These are phyloP conservation scores for Epichloe typhina DNA, from an alignment of 2,329 filamentous ascomycete genomes.

Conservation along the genomic window DNA sequence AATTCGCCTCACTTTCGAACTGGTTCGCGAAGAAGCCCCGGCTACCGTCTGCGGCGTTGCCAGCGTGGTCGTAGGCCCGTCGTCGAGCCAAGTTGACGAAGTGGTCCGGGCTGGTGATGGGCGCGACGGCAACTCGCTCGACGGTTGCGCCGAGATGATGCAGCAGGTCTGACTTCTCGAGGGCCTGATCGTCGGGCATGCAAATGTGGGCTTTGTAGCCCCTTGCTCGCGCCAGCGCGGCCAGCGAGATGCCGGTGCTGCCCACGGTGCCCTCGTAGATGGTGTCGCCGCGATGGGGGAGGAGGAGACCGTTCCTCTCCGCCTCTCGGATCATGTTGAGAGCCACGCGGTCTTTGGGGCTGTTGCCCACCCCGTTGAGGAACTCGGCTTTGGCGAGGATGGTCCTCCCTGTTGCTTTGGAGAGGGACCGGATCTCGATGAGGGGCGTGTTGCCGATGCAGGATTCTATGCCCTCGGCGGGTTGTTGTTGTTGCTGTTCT, in stretches of 20 bases:
- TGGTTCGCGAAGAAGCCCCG: slow-evolving; percentile 90
- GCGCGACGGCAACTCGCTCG: slow-evolving; percentile 78
- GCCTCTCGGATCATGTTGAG: slow-evolving; percentile 77
- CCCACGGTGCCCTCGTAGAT: slow-evolving; percentile 97
- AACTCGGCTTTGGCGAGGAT: slow-evolving; percentile 95
- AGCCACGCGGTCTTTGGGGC: slow-evolving; percentile 90
- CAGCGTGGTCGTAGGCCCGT: slow-evolving; percentile 63
- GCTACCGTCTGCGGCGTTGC: slow-evolving; percentile 41
- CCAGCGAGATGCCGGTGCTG: slow-evolving; percentile 89
- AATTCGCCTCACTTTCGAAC: slow-evolving; percentile 87
- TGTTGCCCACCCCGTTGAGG: slow-evolving; percentile 85
- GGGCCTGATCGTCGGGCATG: slow-evolving; percentile 86
- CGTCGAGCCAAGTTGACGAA: slow-evolving; percentile 85
- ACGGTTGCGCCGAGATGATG: slow-evolving; percentile 85
- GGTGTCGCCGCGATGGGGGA: slow-evolving; percentile 73
- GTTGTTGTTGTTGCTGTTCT: too few species aligned
- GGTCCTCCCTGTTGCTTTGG: slow-evolving; percentile 71
- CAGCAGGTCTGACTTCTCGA: slow-evolving; percentile 81
- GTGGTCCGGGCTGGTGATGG: slow-evolving; percentile 85
- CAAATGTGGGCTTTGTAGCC: slow-evolving; percentile 92
- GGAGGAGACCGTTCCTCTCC: slow-evolving; percentile 62
- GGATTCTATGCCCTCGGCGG: slow-evolving; percentile 65
- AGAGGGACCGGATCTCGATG: slow-evolving; percentile 73
- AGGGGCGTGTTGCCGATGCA: slow-evolving; percentile 91
- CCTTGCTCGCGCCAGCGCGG: slow-evolving; percentile 75